These are phyloP conservation scores for Agaricus subrufescens DNA, from an alignment of 768 basidiomycete genomes.

Conservation along the genomic window DNA sequence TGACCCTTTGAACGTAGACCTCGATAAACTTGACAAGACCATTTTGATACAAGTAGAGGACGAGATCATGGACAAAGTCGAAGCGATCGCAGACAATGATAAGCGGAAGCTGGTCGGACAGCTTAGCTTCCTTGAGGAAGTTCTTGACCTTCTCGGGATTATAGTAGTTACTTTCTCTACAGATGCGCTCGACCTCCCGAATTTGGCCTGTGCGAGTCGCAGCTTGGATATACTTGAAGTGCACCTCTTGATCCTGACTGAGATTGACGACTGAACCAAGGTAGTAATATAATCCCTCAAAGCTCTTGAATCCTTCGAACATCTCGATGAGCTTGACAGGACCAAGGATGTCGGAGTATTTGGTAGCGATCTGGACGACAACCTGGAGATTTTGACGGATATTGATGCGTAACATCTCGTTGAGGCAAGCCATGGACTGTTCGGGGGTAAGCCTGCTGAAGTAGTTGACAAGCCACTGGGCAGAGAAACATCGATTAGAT, in stretches of 20 bases:
- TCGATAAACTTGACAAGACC: conserved; percentile 96
- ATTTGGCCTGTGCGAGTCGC: conserved; percentile 98
- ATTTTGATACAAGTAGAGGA: conserved; percentile 98
- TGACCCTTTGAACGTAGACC: conserved; percentile 99
- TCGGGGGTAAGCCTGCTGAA: conserved; percentile 97
- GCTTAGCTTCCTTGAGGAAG: conserved; percentile 98
- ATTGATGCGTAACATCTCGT: conserved; percentile 96
- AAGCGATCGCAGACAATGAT: conserved; percentile 99
- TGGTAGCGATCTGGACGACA: conserved; percentile 96
- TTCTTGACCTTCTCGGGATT: conserved; percentile 99
- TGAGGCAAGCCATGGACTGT: conserved; percentile 92
- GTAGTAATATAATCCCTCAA: conserved; percentile 98
- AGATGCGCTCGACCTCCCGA: conserved; percentile 98
- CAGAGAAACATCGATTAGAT: conserved; percentile 4
- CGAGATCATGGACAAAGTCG: conserved; percentile 98
- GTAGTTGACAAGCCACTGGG: conserved; percentile 92
- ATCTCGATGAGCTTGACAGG: conserved; percentile 97
- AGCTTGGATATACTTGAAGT: conserved; percentile 99
- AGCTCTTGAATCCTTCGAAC: conserved; percentile 97
- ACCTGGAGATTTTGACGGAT: conserved; percentile 97
- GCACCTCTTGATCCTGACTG: conserved; percentile 92
- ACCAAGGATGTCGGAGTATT: conserved; percentile 97
- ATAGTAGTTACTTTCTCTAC: conserved; percentile 94
- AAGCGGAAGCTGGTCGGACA: conserved; percentile 92
- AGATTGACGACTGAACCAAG: conserved; percentile 97